phyloP scores from a whole-genome alignment of 371 early-diverging fungal species.

The Rhizopus delemar region DNA sequence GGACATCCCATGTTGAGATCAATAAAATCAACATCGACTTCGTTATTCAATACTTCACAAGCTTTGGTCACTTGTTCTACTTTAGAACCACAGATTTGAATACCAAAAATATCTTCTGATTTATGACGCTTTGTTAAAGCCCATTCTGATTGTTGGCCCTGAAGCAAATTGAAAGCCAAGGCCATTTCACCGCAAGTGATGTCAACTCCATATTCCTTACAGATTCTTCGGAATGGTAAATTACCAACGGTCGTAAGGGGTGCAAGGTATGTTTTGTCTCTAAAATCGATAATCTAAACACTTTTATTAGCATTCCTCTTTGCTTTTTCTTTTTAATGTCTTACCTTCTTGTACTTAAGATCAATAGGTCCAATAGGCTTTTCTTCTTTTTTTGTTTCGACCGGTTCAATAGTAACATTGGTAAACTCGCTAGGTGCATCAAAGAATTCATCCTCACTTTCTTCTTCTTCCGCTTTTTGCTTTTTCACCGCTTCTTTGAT shows the following conservation, averaged over 20 bases:
- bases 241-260: constrained; percentile 91
- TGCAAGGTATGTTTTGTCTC: constrained; percentile 91
- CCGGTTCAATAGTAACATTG: constrained; percentile 13
- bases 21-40: constrained; percentile 85
- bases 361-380: constrained; percentile 51
- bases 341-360: constrained; percentile 40
- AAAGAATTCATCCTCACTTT: constrained; percentile 25
- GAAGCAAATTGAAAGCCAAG: constrained; percentile 69
- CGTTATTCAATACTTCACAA: constrained; percentile 69
- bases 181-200: constrained; percentile 98
- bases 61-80: constrained; percentile 68
- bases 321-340: background rate
- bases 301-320: background rate
- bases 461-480: constrained; percentile 15
- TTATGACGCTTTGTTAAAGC: constrained; percentile 86
- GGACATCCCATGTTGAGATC: constrained; percentile 97
- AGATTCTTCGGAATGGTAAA: constrained; percentile 92
- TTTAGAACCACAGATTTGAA: constrained; percentile 79
- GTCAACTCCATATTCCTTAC: constrained; percentile 93
- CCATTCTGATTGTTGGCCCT: constrained; percentile 82
- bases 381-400: constrained; percentile 10
- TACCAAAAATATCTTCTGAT: constrained; percentile 91
- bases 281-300: constrained; percentile 69
- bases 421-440: constrained; percentile 29
- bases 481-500: constrained; percentile 9